Percentiles rank a stretch among this genome's conserved stretches.
Conservation (phyloP, 169 alveolate species). For the Cryptosporidium parvum region DNA sequence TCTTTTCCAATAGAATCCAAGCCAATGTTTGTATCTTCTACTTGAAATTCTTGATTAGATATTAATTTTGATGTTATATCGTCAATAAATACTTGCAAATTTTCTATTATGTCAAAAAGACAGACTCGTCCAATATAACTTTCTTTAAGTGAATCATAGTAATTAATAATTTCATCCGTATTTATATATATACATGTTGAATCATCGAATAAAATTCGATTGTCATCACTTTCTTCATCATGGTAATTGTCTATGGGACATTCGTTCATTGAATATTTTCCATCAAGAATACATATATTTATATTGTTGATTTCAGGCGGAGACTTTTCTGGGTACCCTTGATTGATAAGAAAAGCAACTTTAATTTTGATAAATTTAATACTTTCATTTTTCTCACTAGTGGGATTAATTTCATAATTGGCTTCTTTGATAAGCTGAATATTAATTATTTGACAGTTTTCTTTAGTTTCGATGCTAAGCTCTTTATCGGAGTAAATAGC, state of each 20-base stretch:
- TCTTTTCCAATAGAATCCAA: not conserved
- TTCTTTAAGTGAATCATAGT: slow-evolving; percentile 25
- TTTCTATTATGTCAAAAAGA: slow-evolving; percentile 58
- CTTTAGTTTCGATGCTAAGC: slow-evolving; percentile 31
- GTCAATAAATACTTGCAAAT: slow-evolving; percentile 27
- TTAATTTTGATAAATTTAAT: slow-evolving; percentile 36
- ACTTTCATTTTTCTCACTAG: not conserved
- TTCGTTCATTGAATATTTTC: slow-evolving; percentile 34
- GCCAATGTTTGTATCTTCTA: not conserved
- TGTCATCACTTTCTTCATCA: not conserved
- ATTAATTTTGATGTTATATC: not conserved
- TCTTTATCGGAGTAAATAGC: slow-evolving; percentile 64
- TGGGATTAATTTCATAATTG: not conserved
- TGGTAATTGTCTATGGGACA: slow-evolving; percentile 15
- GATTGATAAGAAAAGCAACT: slow-evolving; percentile 12
- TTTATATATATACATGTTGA: slow-evolving; percentile 30
- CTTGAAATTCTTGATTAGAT: not conserved
- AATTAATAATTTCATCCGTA: slow-evolving; percentile 21
- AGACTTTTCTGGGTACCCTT: slow-evolving; percentile 41
- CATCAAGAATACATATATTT: slow-evolving; percentile 14
- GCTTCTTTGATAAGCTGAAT: slow-evolving; percentile 53
- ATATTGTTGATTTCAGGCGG: slow-evolving; percentile 21
- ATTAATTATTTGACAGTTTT: not conserved
- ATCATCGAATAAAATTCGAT: not conserved
- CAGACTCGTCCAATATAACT: slow-evolving; percentile 60